Percentiles rank a stretch among this genome's conserved stretches.
These are phyloP conservation scores for Hypoxylon sp. DNA, from an alignment of 2,329 filamentous ascomycete species.

Conservation along the genomic window DNA sequence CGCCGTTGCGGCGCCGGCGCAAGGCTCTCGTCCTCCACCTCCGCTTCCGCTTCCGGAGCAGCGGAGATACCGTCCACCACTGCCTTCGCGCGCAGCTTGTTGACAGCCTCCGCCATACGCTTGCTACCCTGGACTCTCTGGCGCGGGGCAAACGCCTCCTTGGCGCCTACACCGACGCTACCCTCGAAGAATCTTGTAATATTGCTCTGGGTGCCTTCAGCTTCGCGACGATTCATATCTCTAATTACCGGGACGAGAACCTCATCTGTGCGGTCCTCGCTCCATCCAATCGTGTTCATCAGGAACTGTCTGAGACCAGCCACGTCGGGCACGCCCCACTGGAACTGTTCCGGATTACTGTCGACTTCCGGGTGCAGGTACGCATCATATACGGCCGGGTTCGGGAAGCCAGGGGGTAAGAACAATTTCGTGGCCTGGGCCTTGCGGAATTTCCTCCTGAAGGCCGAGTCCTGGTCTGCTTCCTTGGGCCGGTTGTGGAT, in stretches of 20 bases:
- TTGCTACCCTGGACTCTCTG: slow-evolving; percentile 75
- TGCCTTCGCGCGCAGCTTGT: slow-evolving; percentile 71
- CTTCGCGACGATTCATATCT: slow-evolving; percentile 90
- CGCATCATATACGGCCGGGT: slow-evolving; percentile 80
- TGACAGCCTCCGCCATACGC: slow-evolving; percentile 81
- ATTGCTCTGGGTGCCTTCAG: slow-evolving; percentile 94
- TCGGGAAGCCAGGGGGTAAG: slow-evolving; percentile 83
- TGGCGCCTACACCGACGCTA: slow-evolving; percentile 74
- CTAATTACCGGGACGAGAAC: slow-evolving; percentile 94
- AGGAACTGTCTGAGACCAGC: slow-evolving; percentile 86
- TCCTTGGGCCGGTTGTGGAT: slow-evolving; percentile 71
- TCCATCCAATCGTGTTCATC: slow-evolving; percentile 94
- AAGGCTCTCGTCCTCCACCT: slow-evolving; percentile 38
- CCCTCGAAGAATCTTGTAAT: slow-evolving; percentile 95
- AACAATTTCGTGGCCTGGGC: slow-evolving; percentile 86
- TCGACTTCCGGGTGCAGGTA: slow-evolving; percentile 92
- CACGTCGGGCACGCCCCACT: slow-evolving; percentile 96
- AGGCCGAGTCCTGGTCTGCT: slow-evolving; percentile 70
- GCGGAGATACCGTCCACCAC: slow-evolving; percentile 43
- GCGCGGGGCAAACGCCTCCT: slow-evolving; percentile 77
- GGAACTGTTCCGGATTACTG: slow-evolving; percentile 79
- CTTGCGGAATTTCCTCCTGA: slow-evolving; percentile 88
- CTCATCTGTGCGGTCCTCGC: slow-evolving; percentile 90
- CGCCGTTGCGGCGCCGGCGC: slow-evolving; percentile 35
- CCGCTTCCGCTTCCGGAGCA: not conserved